Conservation (phyloP, 805 yeast genomes). For the Kuraishia cidri region DNA sequence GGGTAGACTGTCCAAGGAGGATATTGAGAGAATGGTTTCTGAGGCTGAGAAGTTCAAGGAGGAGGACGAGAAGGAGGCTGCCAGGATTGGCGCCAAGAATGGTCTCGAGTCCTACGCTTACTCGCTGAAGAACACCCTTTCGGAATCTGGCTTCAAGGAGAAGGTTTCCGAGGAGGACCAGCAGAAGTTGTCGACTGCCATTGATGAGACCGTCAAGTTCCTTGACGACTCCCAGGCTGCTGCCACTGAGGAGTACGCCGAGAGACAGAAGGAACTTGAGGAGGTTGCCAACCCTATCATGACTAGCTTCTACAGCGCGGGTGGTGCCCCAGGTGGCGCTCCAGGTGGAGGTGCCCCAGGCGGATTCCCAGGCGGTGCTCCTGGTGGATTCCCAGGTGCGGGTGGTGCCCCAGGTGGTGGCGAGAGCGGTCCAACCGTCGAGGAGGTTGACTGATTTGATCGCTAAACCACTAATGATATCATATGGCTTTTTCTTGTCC, state of each 20-base stretch:
- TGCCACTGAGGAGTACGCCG: constrained; percentile 74
- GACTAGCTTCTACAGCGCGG: constrained; percentile 86
- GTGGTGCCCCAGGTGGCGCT: constrained; percentile 59
- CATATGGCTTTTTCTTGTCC: no score
- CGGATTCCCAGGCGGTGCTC: constrained; percentile 39
- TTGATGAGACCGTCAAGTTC: constrained; percentile 75
- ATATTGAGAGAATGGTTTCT: constrained; percentile 94
- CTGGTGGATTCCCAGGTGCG: constrained; percentile 47
- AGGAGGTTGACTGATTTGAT: constrained; percentile 45
- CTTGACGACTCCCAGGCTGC: constrained; percentile 84
- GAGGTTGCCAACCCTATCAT: constrained; percentile 86
- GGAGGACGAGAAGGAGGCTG: constrained; percentile 92
- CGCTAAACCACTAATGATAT: no score
- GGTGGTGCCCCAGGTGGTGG: constrained; percentile 31
- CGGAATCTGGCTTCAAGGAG: constrained; percentile 71
- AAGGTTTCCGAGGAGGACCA: constrained; percentile 33
- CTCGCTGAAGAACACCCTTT: constrained; percentile 77
- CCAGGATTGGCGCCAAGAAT: constrained; percentile 90
- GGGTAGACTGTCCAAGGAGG: constrained; percentile 97
- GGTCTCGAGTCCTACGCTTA: constrained; percentile 92
- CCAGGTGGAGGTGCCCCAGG: constrained; percentile 40
- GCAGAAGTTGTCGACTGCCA: constrained; percentile 50
- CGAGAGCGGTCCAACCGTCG: constrained; percentile 40
- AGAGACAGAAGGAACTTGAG: constrained; percentile 88
- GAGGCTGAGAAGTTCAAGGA: constrained; percentile 98